phyloP scores from a whole-genome alignment of 352 stramenopile genomes.

The Globisporangium solare region DNA sequence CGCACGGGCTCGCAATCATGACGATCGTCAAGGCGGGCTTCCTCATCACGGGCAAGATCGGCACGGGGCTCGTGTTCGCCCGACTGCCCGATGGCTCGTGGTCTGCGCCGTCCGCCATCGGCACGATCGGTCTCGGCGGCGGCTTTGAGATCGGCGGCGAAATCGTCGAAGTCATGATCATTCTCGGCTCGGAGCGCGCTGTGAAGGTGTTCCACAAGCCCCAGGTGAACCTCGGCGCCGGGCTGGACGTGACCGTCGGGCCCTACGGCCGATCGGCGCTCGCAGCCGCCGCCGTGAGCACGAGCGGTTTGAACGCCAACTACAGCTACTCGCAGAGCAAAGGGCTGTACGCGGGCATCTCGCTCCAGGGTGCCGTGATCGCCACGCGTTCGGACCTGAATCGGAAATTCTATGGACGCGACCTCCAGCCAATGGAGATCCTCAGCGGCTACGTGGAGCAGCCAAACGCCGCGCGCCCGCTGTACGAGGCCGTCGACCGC shows the following conservation, averaged over 20 bases:
- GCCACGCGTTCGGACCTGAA: conserved; percentile 78
- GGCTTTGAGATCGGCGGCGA: conserved; percentile 86
- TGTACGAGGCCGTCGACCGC: conserved; percentile 58
- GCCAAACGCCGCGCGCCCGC: conserved; percentile 35
- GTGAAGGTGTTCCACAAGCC: conserved; percentile 85
- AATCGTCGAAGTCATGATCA: conserved; percentile 89
- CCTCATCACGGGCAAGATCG: conserved; percentile 55
- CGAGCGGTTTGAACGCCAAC: conserved; percentile 71
- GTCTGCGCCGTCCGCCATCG: conserved; percentile 90
- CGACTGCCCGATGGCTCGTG: conserved; percentile 74
- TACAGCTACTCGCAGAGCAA: conserved; percentile 92
- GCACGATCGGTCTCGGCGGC: conserved; percentile 73
- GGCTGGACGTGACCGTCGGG: conserved; percentile 81
- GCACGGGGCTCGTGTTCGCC: conserved; percentile 77
- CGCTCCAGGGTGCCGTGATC: conserved; percentile 84
- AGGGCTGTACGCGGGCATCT: conserved; percentile 90
- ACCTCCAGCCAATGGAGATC: conserved; percentile 40
- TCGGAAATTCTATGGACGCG: conserved; percentile 88
- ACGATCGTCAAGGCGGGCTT: conserved; percentile 50
- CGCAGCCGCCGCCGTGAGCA: conserved; percentile 61
- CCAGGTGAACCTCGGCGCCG: conserved; percentile 82
- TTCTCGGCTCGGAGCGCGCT: conserved; percentile 84
- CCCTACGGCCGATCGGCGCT: conserved; percentile 72
- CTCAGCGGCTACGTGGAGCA: conserved; percentile 42
- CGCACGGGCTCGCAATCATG: conserved; percentile 49